A percentile compares a stretch with the other conserved stretches of the same genome.
These are phyloP conservation scores for Ceraceosorus guamensis DNA, from an alignment of 1,284 basidiomycete genomes.

Conservation along the genomic window DNA sequence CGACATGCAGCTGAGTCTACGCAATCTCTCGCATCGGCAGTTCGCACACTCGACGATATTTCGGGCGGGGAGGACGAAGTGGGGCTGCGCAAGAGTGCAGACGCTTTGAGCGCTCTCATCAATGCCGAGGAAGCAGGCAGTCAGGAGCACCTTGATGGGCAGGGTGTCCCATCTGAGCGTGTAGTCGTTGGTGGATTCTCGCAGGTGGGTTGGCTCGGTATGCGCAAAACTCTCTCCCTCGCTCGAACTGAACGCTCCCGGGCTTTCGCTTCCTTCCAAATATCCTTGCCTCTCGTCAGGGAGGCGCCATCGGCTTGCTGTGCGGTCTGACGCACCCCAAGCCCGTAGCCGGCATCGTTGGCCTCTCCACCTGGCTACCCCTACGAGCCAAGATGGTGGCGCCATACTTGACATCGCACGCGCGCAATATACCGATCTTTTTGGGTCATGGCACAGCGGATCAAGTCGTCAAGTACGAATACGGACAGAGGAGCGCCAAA, in stretches of 20 bases:
- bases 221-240: too few species aligned
- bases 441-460: constrained; percentile 42
- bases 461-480: constrained; percentile 38
- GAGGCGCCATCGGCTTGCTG: constrained; percentile 41
- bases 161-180: constrained; percentile 30
- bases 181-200: constrained; percentile 28
- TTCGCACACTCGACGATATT: constrained; percentile 32
- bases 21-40: constrained; percentile 1
- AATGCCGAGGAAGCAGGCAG: constrained; percentile 38
- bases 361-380: constrained; percentile 43
- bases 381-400: constrained; percentile 35
- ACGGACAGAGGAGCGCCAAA: constrained; percentile 25
- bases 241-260: neutral
- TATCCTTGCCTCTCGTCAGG: constrained; percentile 25
- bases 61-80: constrained; percentile 39
- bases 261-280: neutral
- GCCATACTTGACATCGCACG: constrained; percentile 7
- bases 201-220: constrained; percentile 3
- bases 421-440: constrained; percentile 32
- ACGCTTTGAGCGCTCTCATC: constrained; percentile 34
- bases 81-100: constrained; percentile 34
- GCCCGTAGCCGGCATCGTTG: constrained; percentile 35
- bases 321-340: constrained; percentile 27
- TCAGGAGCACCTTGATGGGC: constrained; percentile 27
- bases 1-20: neutral